Percentiles rank a stretch among this genome's conserved stretches.
These are phyloP conservation scores for Puccinia horiana DNA, from an alignment of 1,284 basidiomycete species.

Conservation along the genomic window DNA sequence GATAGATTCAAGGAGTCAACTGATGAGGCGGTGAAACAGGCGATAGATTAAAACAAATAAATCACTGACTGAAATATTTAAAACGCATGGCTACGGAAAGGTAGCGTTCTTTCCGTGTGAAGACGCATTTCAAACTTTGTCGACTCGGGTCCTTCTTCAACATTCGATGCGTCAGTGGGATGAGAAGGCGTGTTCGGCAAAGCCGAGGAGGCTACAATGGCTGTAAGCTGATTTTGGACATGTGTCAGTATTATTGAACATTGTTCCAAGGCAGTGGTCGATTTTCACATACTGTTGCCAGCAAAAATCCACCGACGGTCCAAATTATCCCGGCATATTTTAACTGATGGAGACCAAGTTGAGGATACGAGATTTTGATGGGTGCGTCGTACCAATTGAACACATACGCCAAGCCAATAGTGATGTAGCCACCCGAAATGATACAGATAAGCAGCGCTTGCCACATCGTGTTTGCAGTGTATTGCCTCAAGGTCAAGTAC, in stretches of 20 bases:
- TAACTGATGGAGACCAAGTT: neutral
- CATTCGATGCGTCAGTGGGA: neutral
- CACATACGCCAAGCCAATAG: conserved; percentile 2
- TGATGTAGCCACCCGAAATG: neutral
- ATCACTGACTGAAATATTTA: neutral
- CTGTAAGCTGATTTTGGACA: neutral
- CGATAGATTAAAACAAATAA: neutral
- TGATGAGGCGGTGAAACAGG: neutral
- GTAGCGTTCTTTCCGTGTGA: neutral
- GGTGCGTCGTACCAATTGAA: neutral
- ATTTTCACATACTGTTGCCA: neutral
- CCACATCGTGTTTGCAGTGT: conserved; percentile 14
- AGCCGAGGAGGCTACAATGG: conserved; percentile 1
- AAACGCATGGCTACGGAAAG: neutral
- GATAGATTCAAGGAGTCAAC: neutral
- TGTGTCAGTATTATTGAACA: neutral
- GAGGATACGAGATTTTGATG: neutral
- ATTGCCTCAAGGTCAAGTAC: neutral
- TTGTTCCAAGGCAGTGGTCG: neutral
- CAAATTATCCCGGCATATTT: conserved; percentile 5
- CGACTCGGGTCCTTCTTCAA: neutral
- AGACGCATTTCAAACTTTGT: neutral
- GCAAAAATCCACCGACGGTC: neutral
- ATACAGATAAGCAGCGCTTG: conserved; percentile 9
- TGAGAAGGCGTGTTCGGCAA: neutral